Evolutionary conservation across 2,329 filamentous ascomycete genomes (phyloP).

Genomic region (Rhynchosporium agropyri): DNA sequence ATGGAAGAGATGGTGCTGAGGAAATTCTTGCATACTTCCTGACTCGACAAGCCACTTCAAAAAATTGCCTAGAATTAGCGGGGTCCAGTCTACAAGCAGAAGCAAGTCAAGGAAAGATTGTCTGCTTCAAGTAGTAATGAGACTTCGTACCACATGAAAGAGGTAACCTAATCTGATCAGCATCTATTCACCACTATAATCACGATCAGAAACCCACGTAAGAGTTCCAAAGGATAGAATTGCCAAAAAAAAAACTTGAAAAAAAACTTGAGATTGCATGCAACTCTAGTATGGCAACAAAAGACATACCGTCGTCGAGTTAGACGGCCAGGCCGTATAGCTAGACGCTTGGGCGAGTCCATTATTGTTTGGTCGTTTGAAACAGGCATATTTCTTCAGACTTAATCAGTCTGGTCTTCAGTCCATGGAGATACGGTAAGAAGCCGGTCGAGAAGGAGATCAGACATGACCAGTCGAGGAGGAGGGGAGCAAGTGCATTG

Average conservation of each 20-base stretch:
- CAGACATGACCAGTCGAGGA: neutral
- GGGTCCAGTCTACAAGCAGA: neutral
- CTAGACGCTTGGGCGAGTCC: neutral
- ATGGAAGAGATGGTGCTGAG: neutral
- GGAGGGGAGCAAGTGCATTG: too few relatives aligned
- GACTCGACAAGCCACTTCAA: conserved; percentile 13
- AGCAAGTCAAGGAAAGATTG: neutral
- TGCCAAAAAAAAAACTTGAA: too few relatives aligned
- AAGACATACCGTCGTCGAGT: conserved; percentile 5
- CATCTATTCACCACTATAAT: neutral
- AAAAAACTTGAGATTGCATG: neutral
- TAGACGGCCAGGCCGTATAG: neutral
- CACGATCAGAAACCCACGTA: neutral
- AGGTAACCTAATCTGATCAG: neutral
- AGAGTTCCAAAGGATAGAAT: neutral
- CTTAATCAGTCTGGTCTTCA: neutral
- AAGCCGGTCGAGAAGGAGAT: neutral
- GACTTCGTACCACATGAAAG: conserved; percentile 5
- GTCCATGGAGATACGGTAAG: conserved; percentile 2
- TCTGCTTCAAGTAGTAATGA: neutral
- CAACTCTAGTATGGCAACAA: neutral
- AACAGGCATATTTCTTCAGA: neutral
- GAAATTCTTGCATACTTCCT: conserved; percentile 12
- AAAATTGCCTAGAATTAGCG: conserved; percentile 1
- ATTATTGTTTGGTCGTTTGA: conserved; percentile 3